Conservation (phyloP, 2,329 filamentous ascomycete species). For the Akanthomyces muscarius region DNA sequence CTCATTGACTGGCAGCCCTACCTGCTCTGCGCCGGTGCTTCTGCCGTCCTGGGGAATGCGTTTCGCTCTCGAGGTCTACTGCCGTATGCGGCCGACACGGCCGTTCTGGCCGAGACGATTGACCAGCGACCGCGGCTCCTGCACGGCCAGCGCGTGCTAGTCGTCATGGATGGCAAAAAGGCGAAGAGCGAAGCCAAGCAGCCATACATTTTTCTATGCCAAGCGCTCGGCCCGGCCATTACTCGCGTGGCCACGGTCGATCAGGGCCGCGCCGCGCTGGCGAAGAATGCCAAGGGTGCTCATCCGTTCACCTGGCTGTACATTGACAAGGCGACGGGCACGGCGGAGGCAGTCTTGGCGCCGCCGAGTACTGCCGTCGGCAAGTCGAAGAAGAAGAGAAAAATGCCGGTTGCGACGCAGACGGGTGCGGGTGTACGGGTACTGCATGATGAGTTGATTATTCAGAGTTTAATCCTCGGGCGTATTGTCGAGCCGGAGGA, state of each 20-base stretch:
- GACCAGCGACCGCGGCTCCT: conserved; percentile 60
- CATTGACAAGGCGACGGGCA: conserved; percentile 61
- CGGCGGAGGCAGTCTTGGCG: conserved; percentile 47
- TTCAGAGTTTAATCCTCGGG: conserved; percentile 89
- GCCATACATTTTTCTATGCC: conserved; percentile 75
- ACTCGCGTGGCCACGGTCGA: conserved; percentile 61
- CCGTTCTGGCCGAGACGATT: conserved; percentile 56
- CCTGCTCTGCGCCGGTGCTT: conserved; percentile 80
- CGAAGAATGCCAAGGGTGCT: conserved; percentile 44
- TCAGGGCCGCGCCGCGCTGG: conserved; percentile 59
- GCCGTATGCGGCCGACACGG: conserved; percentile 55
- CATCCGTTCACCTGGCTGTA: conserved; percentile 72
- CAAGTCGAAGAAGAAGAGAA: conserved; percentile 40
- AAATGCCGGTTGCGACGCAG: conserved; percentile 24
- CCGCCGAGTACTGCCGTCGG: conserved; percentile 18
- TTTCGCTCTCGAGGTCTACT: conserved; percentile 68
- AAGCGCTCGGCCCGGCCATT: conserved; percentile 71
- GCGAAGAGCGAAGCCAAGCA: conserved; percentile 60
- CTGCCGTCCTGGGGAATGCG: conserved; percentile 69
- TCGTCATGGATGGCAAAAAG: conserved; percentile 59
- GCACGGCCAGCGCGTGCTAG: conserved; percentile 60
- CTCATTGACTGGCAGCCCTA: conserved; percentile 76
- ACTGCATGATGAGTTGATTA: conserved; percentile 79
- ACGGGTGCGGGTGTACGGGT: conserved; percentile 50
- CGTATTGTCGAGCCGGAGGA: conserved; percentile 62